Base-by-base conservation (phyloP, 164 flowering plant species). In the Aristolochia fimbriata region DNA sequence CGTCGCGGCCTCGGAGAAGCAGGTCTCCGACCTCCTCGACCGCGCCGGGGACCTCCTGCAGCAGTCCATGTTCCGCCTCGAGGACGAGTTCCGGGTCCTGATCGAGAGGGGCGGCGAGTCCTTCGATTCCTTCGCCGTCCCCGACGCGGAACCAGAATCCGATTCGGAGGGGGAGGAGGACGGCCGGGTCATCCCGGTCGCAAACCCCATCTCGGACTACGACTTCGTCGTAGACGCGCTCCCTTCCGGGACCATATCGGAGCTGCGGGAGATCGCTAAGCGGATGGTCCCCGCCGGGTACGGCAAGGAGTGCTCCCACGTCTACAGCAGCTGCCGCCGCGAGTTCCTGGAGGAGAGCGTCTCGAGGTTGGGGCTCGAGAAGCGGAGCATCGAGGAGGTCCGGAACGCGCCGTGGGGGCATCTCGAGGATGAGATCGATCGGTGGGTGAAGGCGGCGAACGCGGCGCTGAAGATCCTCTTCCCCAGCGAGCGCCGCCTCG, bases 331-430 rank as follows among this genome's bases (percentile, higher is more conserved):
- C 47, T 79, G 82, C 71, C 56, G 97, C 62, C 70, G 97, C 60
- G 96, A 85, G 51, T 91, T 88, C 68, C 62, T 94, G 48, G 99
- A 90, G 31, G 99, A 94, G 69, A 82, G 89, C 68, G 8, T 87
- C 16, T 78, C 88, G 5, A 80, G 97, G 63, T 51, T 94, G 23
- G 93, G 96, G 47, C 70, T 94, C 37, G 81, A 75, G 80, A 84
- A 80, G 65, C 71, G 86, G 64, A 87, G 90, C 73, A 78, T 63
- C 50, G 96, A 93, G 15, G 97, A 87, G 22, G 85, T 82, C 14
- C 89, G 80, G 59, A 77, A 74, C 62, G 76, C 80, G 86, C 61
- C 76, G 19, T 90, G 96, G 96, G 49, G 74, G 14, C 86, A 90
- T 1, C 73, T 90, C 13, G 96, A 88, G 48, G 91, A 83, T 48